phyloP scores from a whole-genome alignment of 768 basidiomycete genomes.

The Macrolepiota albuminosa region DNA sequence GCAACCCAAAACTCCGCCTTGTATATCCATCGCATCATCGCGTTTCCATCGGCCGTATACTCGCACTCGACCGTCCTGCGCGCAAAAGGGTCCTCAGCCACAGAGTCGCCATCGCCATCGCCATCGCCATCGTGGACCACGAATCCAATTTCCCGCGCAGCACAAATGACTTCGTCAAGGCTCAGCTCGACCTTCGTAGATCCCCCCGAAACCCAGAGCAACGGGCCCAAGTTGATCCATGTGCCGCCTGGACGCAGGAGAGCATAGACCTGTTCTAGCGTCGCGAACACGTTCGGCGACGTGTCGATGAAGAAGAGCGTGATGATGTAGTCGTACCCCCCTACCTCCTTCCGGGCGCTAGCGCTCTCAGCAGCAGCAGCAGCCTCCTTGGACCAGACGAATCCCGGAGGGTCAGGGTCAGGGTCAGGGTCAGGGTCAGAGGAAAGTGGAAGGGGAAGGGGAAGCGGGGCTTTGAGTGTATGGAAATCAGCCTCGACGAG shows the following conservation, averaged over 20 bases:
- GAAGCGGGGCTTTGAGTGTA: conserved; percentile 26
- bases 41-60: conserved; percentile 55
- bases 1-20: conserved; percentile 67
- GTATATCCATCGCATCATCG: conserved; percentile 73
- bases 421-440: too few relatives aligned
- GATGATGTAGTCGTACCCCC: conserved; percentile 56
- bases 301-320: conserved; percentile 69
- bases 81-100: conserved; percentile 8
- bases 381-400: conserved; percentile 14
- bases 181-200: conserved; percentile 54
- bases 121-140: conserved; percentile 23
- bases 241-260: conserved; percentile 57
- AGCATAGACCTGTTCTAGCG: conserved; percentile 51
- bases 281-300: conserved; percentile 46
- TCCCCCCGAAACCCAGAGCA: conserved; percentile 57
- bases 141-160: conserved; percentile 55
- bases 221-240: conserved; percentile 71
- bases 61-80: conserved; percentile 53
- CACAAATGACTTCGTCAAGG: conserved; percentile 56
- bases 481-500: conserved; percentile 60
- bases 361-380: too few relatives aligned
- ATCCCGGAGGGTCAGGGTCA: too few relatives aligned
- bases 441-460: too few relatives aligned
- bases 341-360: conserved; percentile 15
- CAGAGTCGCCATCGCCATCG: background rate